phyloP scores from a whole-genome alignment of 2,329 filamentous ascomycete genomes.

The Ambrosiella beaveri region DNA sequence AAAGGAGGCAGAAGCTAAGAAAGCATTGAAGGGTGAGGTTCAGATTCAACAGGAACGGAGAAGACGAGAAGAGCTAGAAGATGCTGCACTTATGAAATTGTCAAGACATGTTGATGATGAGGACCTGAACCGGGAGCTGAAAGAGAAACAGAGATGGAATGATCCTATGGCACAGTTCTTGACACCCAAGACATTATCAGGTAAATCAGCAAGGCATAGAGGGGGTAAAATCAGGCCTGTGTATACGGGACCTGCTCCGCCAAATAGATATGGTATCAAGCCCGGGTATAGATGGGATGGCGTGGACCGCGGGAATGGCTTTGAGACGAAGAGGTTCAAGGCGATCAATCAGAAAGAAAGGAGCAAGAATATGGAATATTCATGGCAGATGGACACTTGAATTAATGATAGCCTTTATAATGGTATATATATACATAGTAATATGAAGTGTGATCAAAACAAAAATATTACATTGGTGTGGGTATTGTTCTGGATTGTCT shows the following conservation, averaged over 20 bases:
- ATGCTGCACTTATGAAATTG: slow-evolving; percentile 67
- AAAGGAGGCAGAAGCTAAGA: slow-evolving; percentile 47
- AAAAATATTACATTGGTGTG: neutral
- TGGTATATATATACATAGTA: neutral
- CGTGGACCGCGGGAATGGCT: slow-evolving; percentile 83
- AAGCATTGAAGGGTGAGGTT: slow-evolving; percentile 68
- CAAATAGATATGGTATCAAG: slow-evolving; percentile 84
- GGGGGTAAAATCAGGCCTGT: slow-evolving; percentile 34
- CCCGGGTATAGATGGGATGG: slow-evolving; percentile 95
- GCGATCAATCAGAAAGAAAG: slow-evolving; percentile 63
- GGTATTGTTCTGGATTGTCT: neutral
- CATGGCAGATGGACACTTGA: slow-evolving; percentile 92
- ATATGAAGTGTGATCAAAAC: neutral
- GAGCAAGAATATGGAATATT: slow-evolving; percentile 67
- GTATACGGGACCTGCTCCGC: slow-evolving; percentile 65
- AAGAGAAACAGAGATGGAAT: slow-evolving; percentile 66
- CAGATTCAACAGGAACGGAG: slow-evolving; percentile 52
- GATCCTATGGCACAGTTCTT: slow-evolving; percentile 81
- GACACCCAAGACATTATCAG: slow-evolving; percentile 28
- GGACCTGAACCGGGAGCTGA: slow-evolving; percentile 70
- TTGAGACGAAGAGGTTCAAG: slow-evolving; percentile 84
- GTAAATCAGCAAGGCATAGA: slow-evolving; percentile 18
- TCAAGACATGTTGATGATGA: slow-evolving; percentile 70
- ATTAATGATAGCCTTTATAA: neutral
- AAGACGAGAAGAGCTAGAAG: slow-evolving; percentile 50